These are phyloP conservation scores for Thelonectria discophora DNA, from an alignment of 2,329 filamentous ascomycete genomes.

Conservation along the genomic window DNA sequence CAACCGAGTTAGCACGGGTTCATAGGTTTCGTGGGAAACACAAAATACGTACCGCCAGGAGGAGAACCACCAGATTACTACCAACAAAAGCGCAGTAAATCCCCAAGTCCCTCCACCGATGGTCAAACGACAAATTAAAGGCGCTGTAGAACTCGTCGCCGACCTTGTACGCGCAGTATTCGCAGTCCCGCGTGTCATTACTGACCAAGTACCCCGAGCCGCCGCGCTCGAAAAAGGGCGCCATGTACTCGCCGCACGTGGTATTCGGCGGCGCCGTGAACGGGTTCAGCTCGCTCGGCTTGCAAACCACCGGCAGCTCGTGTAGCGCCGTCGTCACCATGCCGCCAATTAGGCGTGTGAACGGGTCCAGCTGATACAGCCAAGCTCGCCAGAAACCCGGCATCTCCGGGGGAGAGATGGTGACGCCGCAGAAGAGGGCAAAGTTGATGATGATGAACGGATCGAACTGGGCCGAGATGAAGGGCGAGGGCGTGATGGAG, in stretches of 20 bases:
- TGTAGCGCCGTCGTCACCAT: constrained; percentile 72
- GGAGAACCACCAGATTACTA: constrained; percentile 75
- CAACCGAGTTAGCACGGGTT: constrained; percentile 19
- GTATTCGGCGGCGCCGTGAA: constrained; percentile 68
- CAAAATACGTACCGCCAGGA: constrained; percentile 57
- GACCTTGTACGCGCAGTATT: constrained; percentile 83
- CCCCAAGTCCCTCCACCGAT: constrained; percentile 84
- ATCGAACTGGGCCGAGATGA: constrained; percentile 82
- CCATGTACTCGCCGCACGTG: constrained; percentile 41
- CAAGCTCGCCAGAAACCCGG: constrained; percentile 79
- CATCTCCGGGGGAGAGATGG: constrained; percentile 79
- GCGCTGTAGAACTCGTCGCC: constrained; percentile 82
- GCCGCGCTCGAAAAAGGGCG: constrained; percentile 53
- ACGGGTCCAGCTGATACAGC: constrained; percentile 72
- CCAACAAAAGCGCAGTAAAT: constrained; percentile 80
- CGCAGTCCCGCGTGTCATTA: constrained; percentile 72
- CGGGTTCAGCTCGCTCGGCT: constrained; percentile 63
- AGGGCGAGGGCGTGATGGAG: constrained; percentile 79
- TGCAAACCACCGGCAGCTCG: constrained; percentile 60
- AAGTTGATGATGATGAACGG: constrained; percentile 86
- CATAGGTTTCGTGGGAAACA: neutral
- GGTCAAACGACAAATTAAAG: constrained; percentile 70
- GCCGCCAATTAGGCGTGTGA: constrained; percentile 71
- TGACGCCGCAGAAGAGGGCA: constrained; percentile 87
- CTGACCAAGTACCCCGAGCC: constrained; percentile 76